phyloP scores from a whole-genome alignment of 768 basidiomycete species.

The Suillus subluteus region DNA sequence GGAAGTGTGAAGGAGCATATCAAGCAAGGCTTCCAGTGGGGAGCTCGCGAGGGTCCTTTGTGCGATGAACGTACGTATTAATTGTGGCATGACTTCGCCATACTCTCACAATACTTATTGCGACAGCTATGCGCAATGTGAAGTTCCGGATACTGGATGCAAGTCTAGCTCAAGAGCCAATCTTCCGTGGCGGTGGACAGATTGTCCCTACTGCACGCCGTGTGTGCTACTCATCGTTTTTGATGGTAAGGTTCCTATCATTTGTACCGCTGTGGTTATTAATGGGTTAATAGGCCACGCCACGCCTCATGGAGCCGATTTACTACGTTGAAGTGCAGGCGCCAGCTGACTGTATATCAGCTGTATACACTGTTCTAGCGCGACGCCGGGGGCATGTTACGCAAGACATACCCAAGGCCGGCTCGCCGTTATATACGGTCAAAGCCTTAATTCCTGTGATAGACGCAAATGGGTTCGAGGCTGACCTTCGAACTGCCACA shows the following conservation, averaged over 20 bases:
- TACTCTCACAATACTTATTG: conserved; percentile 6
- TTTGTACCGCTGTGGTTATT: conserved; percentile 12
- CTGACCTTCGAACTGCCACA: conserved; percentile 94
- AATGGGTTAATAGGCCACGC: conserved; percentile 71
- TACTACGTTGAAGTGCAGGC: conserved; percentile 99
- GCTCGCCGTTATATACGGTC: conserved; percentile 96
- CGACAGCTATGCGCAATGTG: conserved; percentile 93
- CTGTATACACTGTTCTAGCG: conserved; percentile 98
- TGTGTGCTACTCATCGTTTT: conserved; percentile 98
- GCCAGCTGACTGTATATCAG: conserved; percentile 97
- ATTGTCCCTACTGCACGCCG: conserved; percentile 99
- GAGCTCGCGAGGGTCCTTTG: conserved; percentile 93
- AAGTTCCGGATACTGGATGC: conserved; percentile 97
- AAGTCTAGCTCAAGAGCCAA: conserved; percentile 90
- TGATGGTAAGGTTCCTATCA: conserved; percentile 71
- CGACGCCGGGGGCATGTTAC: conserved; percentile 99
- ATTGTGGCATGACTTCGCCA: not conserved
- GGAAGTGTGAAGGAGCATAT: conserved; percentile 91
- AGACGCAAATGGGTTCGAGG: conserved; percentile 98
- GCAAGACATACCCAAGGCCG: conserved; percentile 96
- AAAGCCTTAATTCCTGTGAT: conserved; percentile 98
- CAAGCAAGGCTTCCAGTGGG: conserved; percentile 99
- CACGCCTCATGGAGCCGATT: conserved; percentile 94
- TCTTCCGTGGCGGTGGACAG: conserved; percentile 97
- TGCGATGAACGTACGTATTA: conserved; percentile 95